Conservation (phyloP, 345 rosid species). For the Cochlearia excelsa region DNA sequence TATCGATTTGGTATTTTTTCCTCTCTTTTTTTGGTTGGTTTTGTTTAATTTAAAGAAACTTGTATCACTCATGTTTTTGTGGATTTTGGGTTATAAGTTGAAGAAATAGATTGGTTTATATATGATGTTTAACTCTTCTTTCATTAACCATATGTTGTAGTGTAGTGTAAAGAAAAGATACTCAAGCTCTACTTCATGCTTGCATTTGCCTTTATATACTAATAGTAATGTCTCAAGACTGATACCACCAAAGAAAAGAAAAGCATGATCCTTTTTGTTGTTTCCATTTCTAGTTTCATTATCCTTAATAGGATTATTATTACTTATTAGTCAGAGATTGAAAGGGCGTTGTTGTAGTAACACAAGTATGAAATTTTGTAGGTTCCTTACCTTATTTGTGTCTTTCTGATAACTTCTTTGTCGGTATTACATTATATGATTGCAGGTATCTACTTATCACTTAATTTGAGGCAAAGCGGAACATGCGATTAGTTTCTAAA, state of each 20-base stretch:
- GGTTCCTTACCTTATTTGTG: background rate
- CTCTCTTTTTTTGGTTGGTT: background rate
- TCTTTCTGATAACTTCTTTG: slow-evolving; percentile 4
- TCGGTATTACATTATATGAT: slow-evolving; percentile 1
- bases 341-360: background rate
- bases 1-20: background rate
- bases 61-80: background rate
- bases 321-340: background rate
- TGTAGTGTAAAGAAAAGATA: background rate
- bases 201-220: background rate
- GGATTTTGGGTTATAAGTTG: background rate
- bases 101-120: background rate
- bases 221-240: background rate
- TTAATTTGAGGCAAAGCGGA: slow-evolving; percentile 21
- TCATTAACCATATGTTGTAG: background rate
- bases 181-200: background rate
- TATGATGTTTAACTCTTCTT: slow-evolving; percentile 6
- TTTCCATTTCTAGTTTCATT: slow-evolving; percentile 13
- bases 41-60: slow-evolving; percentile 14
- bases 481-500: slow-evolving; percentile 33
- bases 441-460: slow-evolving; percentile 22
- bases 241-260: background rate
- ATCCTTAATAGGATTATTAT: background rate
- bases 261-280: background rate
- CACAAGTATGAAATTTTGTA: background rate